Conservation (phyloP, 768 basidiomycete species). For the Omphalotus guepiniiformis region DNA sequence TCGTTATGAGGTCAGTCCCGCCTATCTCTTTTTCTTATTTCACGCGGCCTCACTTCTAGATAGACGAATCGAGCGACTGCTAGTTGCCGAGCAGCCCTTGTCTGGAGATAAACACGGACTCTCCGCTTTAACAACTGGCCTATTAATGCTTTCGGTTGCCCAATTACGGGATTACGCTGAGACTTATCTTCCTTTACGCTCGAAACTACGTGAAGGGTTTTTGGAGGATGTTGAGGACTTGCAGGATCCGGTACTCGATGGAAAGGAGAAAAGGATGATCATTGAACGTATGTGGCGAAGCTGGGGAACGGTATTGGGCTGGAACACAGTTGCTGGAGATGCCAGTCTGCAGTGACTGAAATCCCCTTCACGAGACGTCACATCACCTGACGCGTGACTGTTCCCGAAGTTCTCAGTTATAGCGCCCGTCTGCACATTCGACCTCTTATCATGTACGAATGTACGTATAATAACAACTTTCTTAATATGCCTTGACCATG, state of each 20-base stretch:
- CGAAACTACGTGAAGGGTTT: conserved; percentile 70
- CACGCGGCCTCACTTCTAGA: not conserved
- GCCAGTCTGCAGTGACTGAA: too few species aligned
- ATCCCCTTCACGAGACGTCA: too few species aligned
- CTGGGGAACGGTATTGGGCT: conserved; percentile 72
- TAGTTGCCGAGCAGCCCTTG: conserved; percentile 43
- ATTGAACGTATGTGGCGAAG: conserved; percentile 87
- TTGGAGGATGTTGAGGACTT: conserved; percentile 81
- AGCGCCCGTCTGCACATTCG: too few species aligned
- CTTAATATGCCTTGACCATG: too few species aligned
- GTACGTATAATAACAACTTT: too few species aligned
- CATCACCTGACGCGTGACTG: too few species aligned
- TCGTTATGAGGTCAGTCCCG: conserved; percentile 56
- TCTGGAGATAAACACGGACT: conserved; percentile 17
- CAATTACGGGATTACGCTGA: conserved; percentile 64
- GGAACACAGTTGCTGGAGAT: too few species aligned
- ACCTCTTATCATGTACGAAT: too few species aligned
- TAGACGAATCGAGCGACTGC: conserved; percentile 66
- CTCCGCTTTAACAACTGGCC: conserved; percentile 62
- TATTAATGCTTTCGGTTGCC: conserved; percentile 67
- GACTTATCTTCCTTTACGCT: conserved; percentile 48
- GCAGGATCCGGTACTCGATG: conserved; percentile 66
- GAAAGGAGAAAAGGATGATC: conserved; percentile 71
- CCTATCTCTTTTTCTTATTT: not conserved
- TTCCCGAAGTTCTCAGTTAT: too few species aligned